Evolutionary conservation across 1,139 yeast species (phyloP).

Genomic region (Blastobotrys proliferans): DNA sequence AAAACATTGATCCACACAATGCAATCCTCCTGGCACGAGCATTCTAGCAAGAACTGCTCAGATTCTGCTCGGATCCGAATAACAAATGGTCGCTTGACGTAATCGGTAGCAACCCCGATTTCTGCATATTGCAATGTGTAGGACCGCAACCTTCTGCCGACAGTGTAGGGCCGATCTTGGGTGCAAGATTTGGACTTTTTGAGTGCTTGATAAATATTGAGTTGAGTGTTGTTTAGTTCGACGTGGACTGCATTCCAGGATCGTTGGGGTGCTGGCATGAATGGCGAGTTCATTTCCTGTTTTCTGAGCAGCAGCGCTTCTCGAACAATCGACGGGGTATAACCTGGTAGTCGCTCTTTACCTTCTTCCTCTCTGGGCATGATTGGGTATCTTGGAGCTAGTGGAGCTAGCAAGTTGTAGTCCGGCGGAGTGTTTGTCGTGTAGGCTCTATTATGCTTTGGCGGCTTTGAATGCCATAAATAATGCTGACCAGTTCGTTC

Average conservation of each 20-base stretch:
- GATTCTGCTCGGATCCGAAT: slow-evolving; percentile 62
- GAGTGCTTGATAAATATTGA: slow-evolving; percentile 40
- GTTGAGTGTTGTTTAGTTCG: slow-evolving; percentile 57
- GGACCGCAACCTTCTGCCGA: slow-evolving; percentile 27
- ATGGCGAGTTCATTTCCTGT: slow-evolving; percentile 36
- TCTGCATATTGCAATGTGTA: slow-evolving; percentile 68
- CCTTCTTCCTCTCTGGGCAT: slow-evolving; percentile 35
- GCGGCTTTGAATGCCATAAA: slow-evolving; percentile 2
- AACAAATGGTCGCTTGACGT: slow-evolving; percentile 54
- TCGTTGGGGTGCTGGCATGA: slow-evolving; percentile 39
- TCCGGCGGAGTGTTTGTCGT: slow-evolving; percentile 23
- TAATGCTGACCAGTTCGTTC: slow-evolving; percentile 7
- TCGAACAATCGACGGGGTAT: slow-evolving; percentile 32
- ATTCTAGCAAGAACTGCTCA: slow-evolving; percentile 60
- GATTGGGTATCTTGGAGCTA: slow-evolving; percentile 27
- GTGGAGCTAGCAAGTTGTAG: slow-evolving; percentile 27
- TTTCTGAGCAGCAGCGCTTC: slow-evolving; percentile 33
- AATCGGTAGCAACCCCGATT: slow-evolving; percentile 67
- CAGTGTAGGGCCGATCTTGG: slow-evolving; percentile 14
- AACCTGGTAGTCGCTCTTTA: slow-evolving; percentile 33
- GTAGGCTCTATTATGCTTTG: neutral
- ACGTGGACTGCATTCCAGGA: slow-evolving; percentile 50
- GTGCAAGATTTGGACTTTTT: neutral
- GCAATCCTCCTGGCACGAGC: slow-evolving; percentile 48
- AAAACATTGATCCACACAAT: slow-evolving; percentile 57